These are phyloP conservation scores for Talaromyces sp. DNA, from an alignment of 2,329 filamentous ascomycete species.

Conservation along the genomic window DNA sequence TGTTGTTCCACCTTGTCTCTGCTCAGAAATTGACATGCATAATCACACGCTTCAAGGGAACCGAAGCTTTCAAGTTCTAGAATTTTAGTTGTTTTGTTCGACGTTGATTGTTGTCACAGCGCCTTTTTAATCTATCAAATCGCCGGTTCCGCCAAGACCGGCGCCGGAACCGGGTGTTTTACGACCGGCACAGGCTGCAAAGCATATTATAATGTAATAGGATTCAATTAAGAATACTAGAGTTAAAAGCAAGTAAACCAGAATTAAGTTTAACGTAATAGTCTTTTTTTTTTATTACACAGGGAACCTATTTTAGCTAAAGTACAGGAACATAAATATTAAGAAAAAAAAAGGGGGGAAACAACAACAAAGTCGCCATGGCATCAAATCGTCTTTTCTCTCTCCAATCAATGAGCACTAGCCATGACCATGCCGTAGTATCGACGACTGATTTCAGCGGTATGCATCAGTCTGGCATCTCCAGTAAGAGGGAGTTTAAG, in stretches of 20 bases:
- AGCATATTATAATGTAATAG: neutral
- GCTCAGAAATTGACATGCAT: neutral
- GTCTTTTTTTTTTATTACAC: neutral
- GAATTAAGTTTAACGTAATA: neutral
- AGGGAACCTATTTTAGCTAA: neutral
- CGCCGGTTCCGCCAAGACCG: neutral
- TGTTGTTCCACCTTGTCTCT: neutral
- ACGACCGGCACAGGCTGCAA: neutral
- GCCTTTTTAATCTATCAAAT: neutral
- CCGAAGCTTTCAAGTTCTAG: neutral
- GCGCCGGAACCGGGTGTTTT: neutral
- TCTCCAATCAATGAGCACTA: slow-evolving; percentile 28
- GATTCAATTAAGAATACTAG: neutral
- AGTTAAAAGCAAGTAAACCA: neutral
- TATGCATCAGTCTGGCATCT: slow-evolving; percentile 66
- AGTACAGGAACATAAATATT: neutral
- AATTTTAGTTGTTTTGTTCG: too few relatives aligned
- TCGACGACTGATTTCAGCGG: slow-evolving; percentile 62
- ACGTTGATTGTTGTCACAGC: too few relatives aligned
- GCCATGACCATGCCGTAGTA: slow-evolving; percentile 65
- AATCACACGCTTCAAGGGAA: neutral
- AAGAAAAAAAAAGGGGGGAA: neutral
- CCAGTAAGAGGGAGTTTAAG: slow-evolving; percentile 56
- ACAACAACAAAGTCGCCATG: neutral
- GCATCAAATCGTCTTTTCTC: neutral